phyloP scores from a whole-genome alignment of 2,329 filamentous ascomycete species.

The Pleurostoma richardsiae region DNA sequence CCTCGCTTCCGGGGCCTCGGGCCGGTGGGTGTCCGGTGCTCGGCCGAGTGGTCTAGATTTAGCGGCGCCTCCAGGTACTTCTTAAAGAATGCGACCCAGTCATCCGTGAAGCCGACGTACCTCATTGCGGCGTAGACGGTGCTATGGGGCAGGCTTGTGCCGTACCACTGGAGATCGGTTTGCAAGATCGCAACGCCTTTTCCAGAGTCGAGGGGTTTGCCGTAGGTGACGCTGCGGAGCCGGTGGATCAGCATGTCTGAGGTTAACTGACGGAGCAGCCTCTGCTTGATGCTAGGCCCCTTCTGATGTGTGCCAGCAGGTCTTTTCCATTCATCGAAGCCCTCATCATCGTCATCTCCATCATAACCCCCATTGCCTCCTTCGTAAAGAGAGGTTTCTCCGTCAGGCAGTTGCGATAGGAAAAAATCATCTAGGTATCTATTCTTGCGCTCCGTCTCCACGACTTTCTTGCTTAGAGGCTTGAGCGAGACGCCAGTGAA shows the following conservation, averaged over 20 bases:
- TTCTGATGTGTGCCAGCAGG: conserved; percentile 9
- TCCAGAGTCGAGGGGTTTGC: conserved; percentile 5
- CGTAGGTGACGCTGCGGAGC: conserved; percentile 20
- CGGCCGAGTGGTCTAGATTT: conserved; percentile 29
- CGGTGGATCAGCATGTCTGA: conserved; percentile 28
- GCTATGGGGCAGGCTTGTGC: conserved; percentile 34
- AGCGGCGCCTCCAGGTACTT: conserved; percentile 39
- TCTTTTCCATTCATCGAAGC: conserved; percentile 3
- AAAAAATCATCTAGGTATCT: conserved; percentile 24
- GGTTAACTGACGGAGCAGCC: conserved; percentile 30
- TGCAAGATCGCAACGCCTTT: conserved; percentile 28
- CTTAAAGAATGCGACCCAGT: conserved; percentile 37
- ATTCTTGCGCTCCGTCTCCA: conserved; percentile 11
- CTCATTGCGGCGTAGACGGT: conserved; percentile 35
- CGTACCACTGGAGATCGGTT: conserved; percentile 36
- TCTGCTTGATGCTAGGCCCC: conserved; percentile 26
- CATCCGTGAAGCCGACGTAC: conserved; percentile 35
- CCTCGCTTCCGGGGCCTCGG: conserved; percentile 35
- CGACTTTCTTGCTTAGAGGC: not conserved
- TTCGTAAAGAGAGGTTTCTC: conserved; percentile 15
- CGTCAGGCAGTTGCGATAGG: conserved; percentile 23
- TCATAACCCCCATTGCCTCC: conserved; percentile 15
- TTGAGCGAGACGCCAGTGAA: conserved; percentile 11
- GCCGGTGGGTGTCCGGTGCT: conserved; percentile 16
- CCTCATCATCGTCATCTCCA: conserved; percentile 13